A percentile compares a stretch with the other conserved stretches of the same genome.
Evolutionary conservation across 139 green algal species (phyloP).

Genomic region (Marvania coccoides): DNA sequence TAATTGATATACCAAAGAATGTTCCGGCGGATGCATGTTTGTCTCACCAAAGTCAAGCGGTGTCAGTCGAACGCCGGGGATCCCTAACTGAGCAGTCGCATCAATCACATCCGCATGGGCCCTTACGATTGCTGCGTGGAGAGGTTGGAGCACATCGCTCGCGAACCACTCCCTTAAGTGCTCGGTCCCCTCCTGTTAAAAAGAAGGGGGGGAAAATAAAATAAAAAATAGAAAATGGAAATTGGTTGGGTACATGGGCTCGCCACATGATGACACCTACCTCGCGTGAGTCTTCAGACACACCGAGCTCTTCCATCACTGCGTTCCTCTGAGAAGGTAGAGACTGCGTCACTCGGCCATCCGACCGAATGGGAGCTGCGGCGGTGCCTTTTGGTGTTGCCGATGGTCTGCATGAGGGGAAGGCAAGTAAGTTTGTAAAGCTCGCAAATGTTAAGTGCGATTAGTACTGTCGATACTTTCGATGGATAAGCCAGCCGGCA

Average conservation of each 20-base stretch:
- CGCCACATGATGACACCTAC: not conserved
- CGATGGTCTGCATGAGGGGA: slow-evolving; percentile 14
- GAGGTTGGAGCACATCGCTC: slow-evolving; percentile 43
- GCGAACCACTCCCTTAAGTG: slow-evolving; percentile 63
- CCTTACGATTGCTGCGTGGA: slow-evolving; percentile 26
- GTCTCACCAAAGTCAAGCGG: slow-evolving; percentile 20
- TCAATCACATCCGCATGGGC: slow-evolving; percentile 34
- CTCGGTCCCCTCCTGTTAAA: slow-evolving; percentile 43
- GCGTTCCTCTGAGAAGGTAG: slow-evolving; percentile 8
- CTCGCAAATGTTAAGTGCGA: too few relatives aligned
- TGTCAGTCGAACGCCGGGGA: slow-evolving; percentile 20
- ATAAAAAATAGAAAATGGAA: not conserved
- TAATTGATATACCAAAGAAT: not conserved
- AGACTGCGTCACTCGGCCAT: slow-evolving; percentile 21
- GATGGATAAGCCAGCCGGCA: too few relatives aligned
- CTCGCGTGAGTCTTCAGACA: slow-evolving; percentile 19
- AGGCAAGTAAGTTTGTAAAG: too few relatives aligned
- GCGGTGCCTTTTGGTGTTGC: slow-evolving; percentile 12
- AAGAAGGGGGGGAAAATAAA: not conserved
- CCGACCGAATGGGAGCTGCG: not conserved
- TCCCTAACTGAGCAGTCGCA: slow-evolving; percentile 19
- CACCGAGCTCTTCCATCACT: slow-evolving; percentile 23
- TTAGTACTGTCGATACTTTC: too few relatives aligned
- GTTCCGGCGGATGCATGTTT: too few relatives aligned
- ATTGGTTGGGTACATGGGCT: too few relatives aligned